These are phyloP conservation scores for Anethum foeniculum DNA, from an alignment of 140 eudicot species.

Conservation along the genomic window DNA sequence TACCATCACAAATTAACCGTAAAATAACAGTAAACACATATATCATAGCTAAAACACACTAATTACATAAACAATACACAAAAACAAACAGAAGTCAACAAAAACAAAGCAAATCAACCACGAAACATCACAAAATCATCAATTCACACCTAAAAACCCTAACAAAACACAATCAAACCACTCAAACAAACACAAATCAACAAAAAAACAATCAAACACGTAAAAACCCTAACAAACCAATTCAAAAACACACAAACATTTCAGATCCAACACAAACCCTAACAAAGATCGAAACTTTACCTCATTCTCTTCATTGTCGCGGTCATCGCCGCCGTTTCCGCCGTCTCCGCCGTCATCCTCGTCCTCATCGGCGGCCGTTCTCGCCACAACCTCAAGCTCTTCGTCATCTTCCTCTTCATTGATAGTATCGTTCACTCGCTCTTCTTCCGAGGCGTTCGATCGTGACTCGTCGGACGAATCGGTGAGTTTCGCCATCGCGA, in stretches of 20 bases:
- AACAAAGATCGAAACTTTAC: slow-evolving; percentile 16
- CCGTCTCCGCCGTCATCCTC: slow-evolving; percentile 39
- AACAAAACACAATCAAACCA: neutral
- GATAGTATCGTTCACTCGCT: slow-evolving; percentile 27
- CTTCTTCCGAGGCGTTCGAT: slow-evolving; percentile 35
- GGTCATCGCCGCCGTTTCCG: slow-evolving; percentile 38
- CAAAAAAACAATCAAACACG: neutral
- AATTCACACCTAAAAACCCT: slow-evolving; percentile 6
- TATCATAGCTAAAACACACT: neutral
- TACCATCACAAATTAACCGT: slow-evolving; percentile 9
- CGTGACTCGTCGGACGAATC: slow-evolving; percentile 42
- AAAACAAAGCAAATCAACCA: neutral
- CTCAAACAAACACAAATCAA: neutral
- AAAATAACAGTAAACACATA: neutral
- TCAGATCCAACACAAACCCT: neutral
- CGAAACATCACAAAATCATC: neutral
- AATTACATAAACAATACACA: neutral
- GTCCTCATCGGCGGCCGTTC: slow-evolving; percentile 50
- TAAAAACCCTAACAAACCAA: neutral
- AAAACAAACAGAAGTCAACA: neutral
- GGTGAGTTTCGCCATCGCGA: slow-evolving; percentile 43
- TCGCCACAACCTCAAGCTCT: slow-evolving; percentile 88
- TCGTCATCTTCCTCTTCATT: slow-evolving; percentile 63
- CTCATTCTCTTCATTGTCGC: slow-evolving; percentile 52
- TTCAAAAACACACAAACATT: neutral